These are phyloP conservation scores for Polygonum maritimum DNA, from an alignment of 148 eudicot genomes.

Conservation along the genomic window DNA sequence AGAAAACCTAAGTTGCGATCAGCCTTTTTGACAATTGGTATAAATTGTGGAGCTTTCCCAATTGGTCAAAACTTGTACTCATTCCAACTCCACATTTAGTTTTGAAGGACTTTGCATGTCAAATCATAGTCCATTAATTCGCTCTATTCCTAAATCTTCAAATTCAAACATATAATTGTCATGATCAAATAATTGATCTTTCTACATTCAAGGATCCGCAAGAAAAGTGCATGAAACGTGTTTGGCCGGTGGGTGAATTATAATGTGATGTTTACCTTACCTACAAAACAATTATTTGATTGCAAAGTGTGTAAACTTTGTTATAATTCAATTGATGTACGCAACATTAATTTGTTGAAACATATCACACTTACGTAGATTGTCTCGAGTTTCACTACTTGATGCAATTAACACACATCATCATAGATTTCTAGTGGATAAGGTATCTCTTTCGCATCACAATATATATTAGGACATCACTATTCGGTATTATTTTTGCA, in stretches of 20 bases:
- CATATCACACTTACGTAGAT: not conserved
- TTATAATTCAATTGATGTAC: too few species aligned
- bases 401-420: not conserved
- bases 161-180: not conserved
- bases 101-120: not conserved
- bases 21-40: too few species aligned
- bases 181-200: not conserved
- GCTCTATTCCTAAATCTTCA: not conserved
- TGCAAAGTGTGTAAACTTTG: not conserved
- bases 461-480: too few species aligned
- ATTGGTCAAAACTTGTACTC: not conserved
- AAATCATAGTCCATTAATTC: not conserved
- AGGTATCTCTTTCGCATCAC: too few species aligned
- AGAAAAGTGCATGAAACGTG: not conserved
- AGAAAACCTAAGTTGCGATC: not conserved
- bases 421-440: too few species aligned
- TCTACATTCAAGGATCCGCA: not conserved
- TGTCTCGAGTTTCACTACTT: not conserved
- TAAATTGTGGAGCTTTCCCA: not conserved
- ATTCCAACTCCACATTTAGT: not conserved
- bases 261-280: slow-evolving; percentile 3
- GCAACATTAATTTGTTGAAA: too few species aligned
- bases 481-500: too few species aligned
- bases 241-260: slow-evolving; percentile 3
- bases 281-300: not conserved